phyloP scores from a whole-genome alignment of 179 eudicot species.

The Spinacia oleracea region DNA sequence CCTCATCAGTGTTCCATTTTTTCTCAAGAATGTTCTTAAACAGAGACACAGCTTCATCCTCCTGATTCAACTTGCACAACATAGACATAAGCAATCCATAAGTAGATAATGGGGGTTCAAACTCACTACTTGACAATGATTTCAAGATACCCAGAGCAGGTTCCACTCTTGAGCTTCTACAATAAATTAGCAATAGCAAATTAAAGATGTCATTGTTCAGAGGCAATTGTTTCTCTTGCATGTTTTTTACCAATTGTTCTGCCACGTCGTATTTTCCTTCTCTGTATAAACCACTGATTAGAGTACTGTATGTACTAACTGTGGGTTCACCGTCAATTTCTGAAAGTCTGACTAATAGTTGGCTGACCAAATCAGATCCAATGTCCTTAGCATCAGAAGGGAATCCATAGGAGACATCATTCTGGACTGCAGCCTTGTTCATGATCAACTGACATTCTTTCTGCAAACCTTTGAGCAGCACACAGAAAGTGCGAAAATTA shows the following conservation, averaged over 20 bases:
- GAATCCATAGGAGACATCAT: slow-evolving; percentile 36
- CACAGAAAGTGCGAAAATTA: slow-evolving; percentile 52
- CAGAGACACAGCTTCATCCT: slow-evolving; percentile 47
- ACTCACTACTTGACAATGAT: slow-evolving; percentile 36
- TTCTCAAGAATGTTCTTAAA: slow-evolving; percentile 54
- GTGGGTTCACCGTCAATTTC: slow-evolving; percentile 57
- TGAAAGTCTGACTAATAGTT: slow-evolving; percentile 50
- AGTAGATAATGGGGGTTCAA: slow-evolving; percentile 43
- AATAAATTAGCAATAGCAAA: slow-evolving; percentile 47
- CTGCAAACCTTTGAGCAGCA: slow-evolving; percentile 53
- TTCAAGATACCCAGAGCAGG: slow-evolving; percentile 48
- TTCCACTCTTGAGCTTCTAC: slow-evolving; percentile 52
- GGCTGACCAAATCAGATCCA: slow-evolving; percentile 31
- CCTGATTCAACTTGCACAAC: slow-evolving; percentile 43
- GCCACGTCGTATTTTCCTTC: slow-evolving; percentile 56
- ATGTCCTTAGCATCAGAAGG: slow-evolving; percentile 34
- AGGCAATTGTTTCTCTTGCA: slow-evolving; percentile 55
- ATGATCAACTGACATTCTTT: slow-evolving; percentile 40
- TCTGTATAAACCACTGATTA: slow-evolving; percentile 51
- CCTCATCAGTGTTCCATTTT: slow-evolving; percentile 61
- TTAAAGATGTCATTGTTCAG: slow-evolving; percentile 41
- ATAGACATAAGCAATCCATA: slow-evolving; percentile 54
- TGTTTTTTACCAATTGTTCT: slow-evolving; percentile 43
- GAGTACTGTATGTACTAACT: slow-evolving; percentile 46
- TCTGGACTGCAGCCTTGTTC: slow-evolving; percentile 45